phyloP scores from a whole-genome alignment of 768 basidiomycete species.

The Ramaria sp. region DNA sequence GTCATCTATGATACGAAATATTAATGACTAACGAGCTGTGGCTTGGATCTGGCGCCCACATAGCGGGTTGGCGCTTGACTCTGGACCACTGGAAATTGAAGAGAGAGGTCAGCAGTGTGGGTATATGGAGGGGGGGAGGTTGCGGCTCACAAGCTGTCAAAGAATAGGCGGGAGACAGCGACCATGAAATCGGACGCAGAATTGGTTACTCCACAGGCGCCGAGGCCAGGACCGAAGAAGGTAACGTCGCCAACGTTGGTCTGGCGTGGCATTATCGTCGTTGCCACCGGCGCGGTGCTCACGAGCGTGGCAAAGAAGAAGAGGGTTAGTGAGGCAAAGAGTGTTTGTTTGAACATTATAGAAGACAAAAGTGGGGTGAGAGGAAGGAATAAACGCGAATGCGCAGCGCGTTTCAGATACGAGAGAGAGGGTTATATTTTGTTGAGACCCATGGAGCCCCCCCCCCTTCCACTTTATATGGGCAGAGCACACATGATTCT shows the following conservation, averaged over 20 bases:
- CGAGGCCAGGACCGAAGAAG: constrained; percentile 9
- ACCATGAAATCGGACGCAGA: constrained; percentile 5
- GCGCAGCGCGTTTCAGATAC: too few species aligned
- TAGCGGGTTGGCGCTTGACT: constrained; percentile 11
- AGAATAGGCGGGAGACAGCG: constrained; percentile 16
- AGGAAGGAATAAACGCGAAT: too few species aligned
- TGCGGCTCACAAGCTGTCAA: constrained; percentile 43
- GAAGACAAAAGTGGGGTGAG: too few species aligned
- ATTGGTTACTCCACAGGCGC: constrained; percentile 9
- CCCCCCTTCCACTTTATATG: too few species aligned
- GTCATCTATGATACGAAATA: too few species aligned
- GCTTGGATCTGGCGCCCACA: constrained; percentile 2
- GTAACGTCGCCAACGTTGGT: neutral
- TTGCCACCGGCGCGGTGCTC: neutral
- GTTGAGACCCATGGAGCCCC: too few species aligned
- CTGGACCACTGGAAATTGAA: constrained; percentile 39
- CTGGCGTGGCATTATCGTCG: neutral
- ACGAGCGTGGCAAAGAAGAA: neutral
- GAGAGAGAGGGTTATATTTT: too few species aligned
- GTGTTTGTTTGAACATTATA: neutral
- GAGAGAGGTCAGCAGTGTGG: too few species aligned
- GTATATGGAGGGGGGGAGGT: neutral
- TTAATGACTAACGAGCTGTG: too few species aligned
- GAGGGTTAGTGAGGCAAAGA: neutral
- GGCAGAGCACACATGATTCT: too few species aligned